Conservation (phyloP, 2,329 filamentous ascomycete genomes). For the Xylaria sp. region DNA sequence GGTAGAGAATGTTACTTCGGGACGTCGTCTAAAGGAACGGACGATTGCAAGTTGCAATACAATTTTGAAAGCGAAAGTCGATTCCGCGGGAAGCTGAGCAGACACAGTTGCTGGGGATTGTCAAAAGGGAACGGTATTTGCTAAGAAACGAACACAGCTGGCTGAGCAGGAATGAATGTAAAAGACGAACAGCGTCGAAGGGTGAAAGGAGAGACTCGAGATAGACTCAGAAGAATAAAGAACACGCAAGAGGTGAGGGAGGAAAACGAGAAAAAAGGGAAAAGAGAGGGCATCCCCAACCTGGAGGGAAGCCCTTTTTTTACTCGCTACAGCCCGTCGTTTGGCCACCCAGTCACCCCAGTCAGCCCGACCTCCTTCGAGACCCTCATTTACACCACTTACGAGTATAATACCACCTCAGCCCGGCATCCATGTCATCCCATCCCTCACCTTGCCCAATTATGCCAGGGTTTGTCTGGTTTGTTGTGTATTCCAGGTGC, state of each 20-base stretch:
- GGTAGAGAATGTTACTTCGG: conserved; percentile 44
- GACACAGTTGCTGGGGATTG: conserved; percentile 45
- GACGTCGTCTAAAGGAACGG: conserved; percentile 48
- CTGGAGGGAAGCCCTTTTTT: conserved; percentile 42
- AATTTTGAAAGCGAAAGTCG: conserved; percentile 50
- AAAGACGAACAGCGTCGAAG: conserved; percentile 48
- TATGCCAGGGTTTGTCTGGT: conserved; percentile 34
- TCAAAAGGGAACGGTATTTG: conserved; percentile 39
- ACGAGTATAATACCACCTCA: not conserved
- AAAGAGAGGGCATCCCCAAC: conserved; percentile 40
- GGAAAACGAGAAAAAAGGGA: conserved; percentile 35
- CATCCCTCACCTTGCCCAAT: conserved; percentile 2
- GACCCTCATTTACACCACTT: conserved; percentile 7
- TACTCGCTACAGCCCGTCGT: conserved; percentile 22
- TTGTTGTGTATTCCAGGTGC: conserved; percentile 32
- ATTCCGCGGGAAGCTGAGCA: conserved; percentile 49
- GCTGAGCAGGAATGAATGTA: conserved; percentile 47
- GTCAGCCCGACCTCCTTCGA: conserved; percentile 17
- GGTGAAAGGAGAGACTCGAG: conserved; percentile 49
- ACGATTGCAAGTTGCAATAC: conserved; percentile 47
- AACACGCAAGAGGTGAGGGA: conserved; percentile 44
- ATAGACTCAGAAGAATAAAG: conserved; percentile 48
- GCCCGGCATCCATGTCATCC: conserved; percentile 28
- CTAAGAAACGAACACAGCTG: conserved; percentile 45
- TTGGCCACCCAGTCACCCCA: not conserved